Evolutionary conservation across 805 yeast species (phyloP).

Genomic region (Hanseniaspora pseudoguilliermondii): DNA sequence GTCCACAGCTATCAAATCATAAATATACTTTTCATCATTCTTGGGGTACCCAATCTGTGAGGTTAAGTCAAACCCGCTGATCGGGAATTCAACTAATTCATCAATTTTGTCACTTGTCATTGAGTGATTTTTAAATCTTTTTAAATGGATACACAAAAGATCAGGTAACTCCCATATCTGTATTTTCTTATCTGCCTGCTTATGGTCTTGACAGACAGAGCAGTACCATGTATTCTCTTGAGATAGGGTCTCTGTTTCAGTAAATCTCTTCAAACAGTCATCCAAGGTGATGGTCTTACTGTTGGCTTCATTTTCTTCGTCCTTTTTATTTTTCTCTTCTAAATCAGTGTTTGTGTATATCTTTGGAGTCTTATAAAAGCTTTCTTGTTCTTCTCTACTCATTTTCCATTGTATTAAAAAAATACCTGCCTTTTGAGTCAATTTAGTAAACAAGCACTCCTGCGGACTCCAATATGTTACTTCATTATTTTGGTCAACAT

Average conservation of each 20-base stretch:
- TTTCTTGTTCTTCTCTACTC: conserved; percentile 40
- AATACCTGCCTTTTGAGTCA: neutral
- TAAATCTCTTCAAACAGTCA: conserved; percentile 64
- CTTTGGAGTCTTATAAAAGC: conserved; percentile 14
- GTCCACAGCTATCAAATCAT: conserved; percentile 85
- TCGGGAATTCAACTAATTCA: conserved; percentile 75
- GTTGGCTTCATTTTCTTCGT: conserved; percentile 17
- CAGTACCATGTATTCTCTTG: conserved; percentile 91
- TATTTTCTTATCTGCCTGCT: conserved; percentile 80
- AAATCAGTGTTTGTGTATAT: neutral
- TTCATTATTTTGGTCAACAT: neutral
- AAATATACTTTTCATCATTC: conserved; percentile 31
- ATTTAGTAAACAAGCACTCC: neutral
- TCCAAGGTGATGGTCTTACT: conserved; percentile 42
- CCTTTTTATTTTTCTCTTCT: conserved; percentile 13
- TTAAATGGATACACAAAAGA: conserved; percentile 74
- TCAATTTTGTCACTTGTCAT: conserved; percentile 83
- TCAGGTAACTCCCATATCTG: conserved; percentile 94
- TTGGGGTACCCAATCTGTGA: conserved; percentile 34
- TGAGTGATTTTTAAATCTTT: conserved; percentile 73
- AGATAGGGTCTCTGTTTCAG: conserved; percentile 73
- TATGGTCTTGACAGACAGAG: conserved; percentile 75
- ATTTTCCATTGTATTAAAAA: conserved; percentile 9
- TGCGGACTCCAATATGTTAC: neutral
- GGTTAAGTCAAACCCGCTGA: conserved; percentile 63